These are phyloP conservation scores for Raffaelea ambrosiae DNA, from an alignment of 2,329 filamentous ascomycete species.

Conservation along the genomic window DNA sequence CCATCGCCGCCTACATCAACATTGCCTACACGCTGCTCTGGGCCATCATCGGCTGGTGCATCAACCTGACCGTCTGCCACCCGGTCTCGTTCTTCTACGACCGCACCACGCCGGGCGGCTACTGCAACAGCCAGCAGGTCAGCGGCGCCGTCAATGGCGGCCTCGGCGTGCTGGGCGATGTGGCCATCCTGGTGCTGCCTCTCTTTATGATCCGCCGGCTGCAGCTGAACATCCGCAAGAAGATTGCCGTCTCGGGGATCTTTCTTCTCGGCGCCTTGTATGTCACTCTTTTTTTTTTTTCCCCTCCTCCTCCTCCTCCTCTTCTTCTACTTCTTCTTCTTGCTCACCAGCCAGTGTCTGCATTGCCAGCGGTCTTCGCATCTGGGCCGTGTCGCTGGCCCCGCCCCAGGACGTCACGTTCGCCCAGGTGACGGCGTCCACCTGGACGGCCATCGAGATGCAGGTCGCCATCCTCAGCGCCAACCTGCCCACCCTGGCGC, in stretches of 20 bases:
- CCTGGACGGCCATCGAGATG: slow-evolving; percentile 11
- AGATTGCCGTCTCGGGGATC: slow-evolving; percentile 19
- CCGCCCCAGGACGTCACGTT: slow-evolving; percentile 8
- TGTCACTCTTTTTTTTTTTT: slow-evolving; percentile 10
- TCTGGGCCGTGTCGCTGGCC: slow-evolving; percentile 19
- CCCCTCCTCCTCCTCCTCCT: no score
- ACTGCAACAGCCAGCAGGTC: slow-evolving; percentile 21
- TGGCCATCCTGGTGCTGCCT: slow-evolving; percentile 21
- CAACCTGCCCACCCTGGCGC: slow-evolving; percentile 31
- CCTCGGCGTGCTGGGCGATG: slow-evolving; percentile 23
- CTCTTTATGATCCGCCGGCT: slow-evolving; percentile 23
- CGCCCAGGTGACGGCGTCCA: slow-evolving; percentile 9
- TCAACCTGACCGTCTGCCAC: slow-evolving; percentile 24
- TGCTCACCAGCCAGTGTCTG: slow-evolving; percentile 19
- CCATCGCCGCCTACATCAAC: slow-evolving; percentile 12
- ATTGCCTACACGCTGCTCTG: slow-evolving; percentile 17
- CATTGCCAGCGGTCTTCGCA: slow-evolving; percentile 25
- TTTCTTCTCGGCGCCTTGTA: slow-evolving; percentile 26
- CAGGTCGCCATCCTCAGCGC: slow-evolving; percentile 27
- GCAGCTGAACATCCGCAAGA: slow-evolving; percentile 21
- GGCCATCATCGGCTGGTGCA: slow-evolving; percentile 19
- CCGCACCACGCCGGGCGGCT: slow-evolving; percentile 18
- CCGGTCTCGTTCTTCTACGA: slow-evolving; percentile 28
- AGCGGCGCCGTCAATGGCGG: slow-evolving; percentile 21
- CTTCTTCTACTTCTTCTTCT: no score